A percentile compares a stretch with the other conserved stretches of the same genome.
phyloP scores from a whole-genome alignment of 306 rosid genomes.

The Quillaja saponaria region DNA sequence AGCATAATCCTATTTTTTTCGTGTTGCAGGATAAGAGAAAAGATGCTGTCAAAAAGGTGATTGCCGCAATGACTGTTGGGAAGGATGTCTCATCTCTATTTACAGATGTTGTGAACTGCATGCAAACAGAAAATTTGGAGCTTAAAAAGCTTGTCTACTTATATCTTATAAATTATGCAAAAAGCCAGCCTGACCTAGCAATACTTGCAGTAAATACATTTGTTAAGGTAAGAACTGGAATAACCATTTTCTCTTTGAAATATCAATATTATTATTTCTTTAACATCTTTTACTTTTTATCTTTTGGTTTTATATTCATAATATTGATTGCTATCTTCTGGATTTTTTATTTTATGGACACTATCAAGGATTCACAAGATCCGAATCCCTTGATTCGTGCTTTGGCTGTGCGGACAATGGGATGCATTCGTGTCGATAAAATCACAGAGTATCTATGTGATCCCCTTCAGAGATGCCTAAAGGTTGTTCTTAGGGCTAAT shows the following conservation, averaged over 20 bases:
- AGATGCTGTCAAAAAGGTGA: conserved; percentile 99
- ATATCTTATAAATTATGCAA: conserved; percentile 92
- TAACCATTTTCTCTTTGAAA: conserved; percentile 1
- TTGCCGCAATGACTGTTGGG: conserved; percentile 99
- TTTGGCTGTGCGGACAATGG: conserved; percentile 98
- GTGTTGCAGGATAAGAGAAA: conserved; percentile 86
- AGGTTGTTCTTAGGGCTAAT: conserved; percentile 52
- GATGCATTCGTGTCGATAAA: conserved; percentile 99
- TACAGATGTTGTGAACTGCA: conserved; percentile 96
- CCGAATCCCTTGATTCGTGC: conserved; percentile 99
- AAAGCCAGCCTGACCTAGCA: conserved; percentile 99
- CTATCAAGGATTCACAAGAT: conserved; percentile 92
- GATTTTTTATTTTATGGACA: conserved; percentile 10
- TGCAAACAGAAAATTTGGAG: conserved; percentile 99
- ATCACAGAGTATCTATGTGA: conserved; percentile 97
- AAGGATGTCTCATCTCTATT: conserved; percentile 97
- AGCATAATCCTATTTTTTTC: conserved; percentile 7
- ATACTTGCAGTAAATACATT: conserved; percentile 97
- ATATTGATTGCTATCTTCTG: not conserved
- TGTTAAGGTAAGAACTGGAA: conserved; percentile 75
- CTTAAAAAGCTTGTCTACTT: conserved; percentile 93
- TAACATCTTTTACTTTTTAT: conserved; percentile 18
- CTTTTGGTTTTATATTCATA: not conserved
- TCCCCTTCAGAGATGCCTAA: conserved; percentile 98
- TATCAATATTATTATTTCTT: not conserved